Base-by-base conservation (phyloP, 805 yeast genomes). In the Kodamaea restingae region DNA sequence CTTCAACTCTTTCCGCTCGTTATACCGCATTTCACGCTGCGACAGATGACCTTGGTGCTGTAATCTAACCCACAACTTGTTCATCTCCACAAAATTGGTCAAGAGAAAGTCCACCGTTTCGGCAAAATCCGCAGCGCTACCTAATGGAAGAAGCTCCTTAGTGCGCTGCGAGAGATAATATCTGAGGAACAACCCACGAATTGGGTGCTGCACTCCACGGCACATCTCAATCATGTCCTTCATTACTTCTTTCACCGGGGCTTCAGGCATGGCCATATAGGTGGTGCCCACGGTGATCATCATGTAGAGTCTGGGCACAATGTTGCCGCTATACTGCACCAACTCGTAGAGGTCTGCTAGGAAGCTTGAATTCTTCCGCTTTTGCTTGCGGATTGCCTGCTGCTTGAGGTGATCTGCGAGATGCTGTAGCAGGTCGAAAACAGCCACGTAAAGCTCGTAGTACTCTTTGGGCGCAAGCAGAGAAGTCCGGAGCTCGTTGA, bases 221-320 rank as follows among this genome's bases (percentile, higher is more conserved):
- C 95, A 83, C 98, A 93, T 93, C 60, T 93, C 98, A 52, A 91
- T 82, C 95, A 93, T 84, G 57, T 93, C 98, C 59, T 84, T 86
- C 79, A 91, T 76, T 37, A 93, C 83, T 47, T 88, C 98, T 52
- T 77, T 77, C 25, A 78, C 73, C 0, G 97, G 95, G 0, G 95
- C 81, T 40, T 80, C 87, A 1, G 81, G 75, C 7, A 81, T 71
- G 6, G 84, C 67, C 82, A 91, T 80, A 64, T 84, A 88, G 2
- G 87, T 88, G 1, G 95, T 80, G 7, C 98, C 98, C 11, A 93
- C 91, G 2, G 95, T 91, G 31, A 93, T 84, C 97, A 93, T 88
- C 63, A 93, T 70, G 57, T 93, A 93, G 40, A 93, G 67, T 42
- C 98, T 73, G 2, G 98, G 98, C 11, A 93, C 73, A 18, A 93